Base-by-base conservation (phyloP, 495 filamentous ascomycete species). In the Aspergillus nanangensis region DNA sequence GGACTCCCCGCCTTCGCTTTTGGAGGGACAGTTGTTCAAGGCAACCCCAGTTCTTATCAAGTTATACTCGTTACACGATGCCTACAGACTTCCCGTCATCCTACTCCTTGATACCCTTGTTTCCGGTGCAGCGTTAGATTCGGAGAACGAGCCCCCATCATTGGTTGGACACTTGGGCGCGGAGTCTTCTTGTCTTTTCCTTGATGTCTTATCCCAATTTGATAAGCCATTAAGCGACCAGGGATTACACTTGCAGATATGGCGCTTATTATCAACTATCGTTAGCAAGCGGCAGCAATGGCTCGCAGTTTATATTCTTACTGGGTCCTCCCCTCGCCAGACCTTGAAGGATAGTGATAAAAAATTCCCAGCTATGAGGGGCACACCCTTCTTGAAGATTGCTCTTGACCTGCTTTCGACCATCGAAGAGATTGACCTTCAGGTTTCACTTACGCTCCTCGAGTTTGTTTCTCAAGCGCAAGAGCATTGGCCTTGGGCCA, bases 401-500 rank as follows among this genome's bases (percentile, higher is more conserved):
- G 94, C 90, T 2, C 71, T 95, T 20, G 82, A 90, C 42, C 70
- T 72, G 47, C 73, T 97, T n/a, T 71, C 79, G 13, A 74, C 78
- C 9, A 83, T 95, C 50, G 73, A 81, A 13, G 71, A 76, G 17
- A 47, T 86, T 9, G 71, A 84, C 4, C 74, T 80, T 35, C 72
- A 72, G 47, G 77, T 83, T 34, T 72, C 80, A 14, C 67, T 92
- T 24, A 79, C 83, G 0, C 80, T 96, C 60, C 75, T 98, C 11
- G 82, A 91, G 50, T 96, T 96, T 60, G 81, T 97, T 24, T 81
- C 83, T 8, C 76, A 82, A 3, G 86, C 90, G 9, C 89, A 92
- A 62, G 91, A 95, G 62, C 84, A 85, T 55, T 96, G 90, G 91
- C 87, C 88, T 8, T 92, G 93, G 85, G 87, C 87, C 7, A 89